Percentiles rank a stretch among this genome's conserved stretches.
phyloP scores from a whole-genome alignment of 805 yeast genomes.

The Blastobotrys robertii region DNA sequence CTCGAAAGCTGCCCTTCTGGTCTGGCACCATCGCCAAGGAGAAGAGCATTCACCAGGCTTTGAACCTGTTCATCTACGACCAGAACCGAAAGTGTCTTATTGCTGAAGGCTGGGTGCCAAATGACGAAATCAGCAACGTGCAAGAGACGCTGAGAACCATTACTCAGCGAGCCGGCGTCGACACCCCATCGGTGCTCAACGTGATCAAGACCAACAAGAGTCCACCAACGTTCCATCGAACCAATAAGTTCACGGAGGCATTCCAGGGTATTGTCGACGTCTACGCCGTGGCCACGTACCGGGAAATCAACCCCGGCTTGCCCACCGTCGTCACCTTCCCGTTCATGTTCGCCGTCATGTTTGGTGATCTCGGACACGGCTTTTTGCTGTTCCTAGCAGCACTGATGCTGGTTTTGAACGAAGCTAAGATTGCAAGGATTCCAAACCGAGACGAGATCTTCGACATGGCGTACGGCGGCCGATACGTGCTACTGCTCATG shows the following conservation, averaged over 20 bases:
- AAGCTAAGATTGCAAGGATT: conserved; percentile 54
- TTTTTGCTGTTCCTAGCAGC: conserved; percentile 72
- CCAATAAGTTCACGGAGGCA: conserved; percentile 90
- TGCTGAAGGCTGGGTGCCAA: conserved; percentile 97
- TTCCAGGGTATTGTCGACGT: conserved; percentile 93
- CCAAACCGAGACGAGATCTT: conserved; percentile 77
- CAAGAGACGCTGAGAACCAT: conserved; percentile 56
- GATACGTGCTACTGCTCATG: conserved; percentile 86
- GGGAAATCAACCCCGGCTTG: conserved; percentile 92
- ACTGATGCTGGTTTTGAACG: conserved; percentile 58
- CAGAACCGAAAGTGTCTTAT: conserved; percentile 76
- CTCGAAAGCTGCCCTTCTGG: conserved; percentile 71
- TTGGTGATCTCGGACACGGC: conserved; percentile 98
- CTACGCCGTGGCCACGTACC: conserved; percentile 86
- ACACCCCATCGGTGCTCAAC: conserved; percentile 39
- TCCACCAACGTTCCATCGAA: conserved; percentile 91
- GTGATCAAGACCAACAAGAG: conserved; percentile 65
- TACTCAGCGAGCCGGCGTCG: conserved; percentile 39
- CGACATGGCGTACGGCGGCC: conserved; percentile 92
- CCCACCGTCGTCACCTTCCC: conserved; percentile 95
- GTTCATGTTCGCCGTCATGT: conserved; percentile 97
- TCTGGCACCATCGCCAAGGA: conserved; percentile 61
- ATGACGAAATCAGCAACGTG: conserved; percentile 58
- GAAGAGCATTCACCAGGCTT: conserved; percentile 66
- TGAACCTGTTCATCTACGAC: conserved; percentile 75